Evolutionary conservation across 2,329 filamentous ascomycete genomes (phyloP).

Genomic region (Aaosphaeria arxii): DNA sequence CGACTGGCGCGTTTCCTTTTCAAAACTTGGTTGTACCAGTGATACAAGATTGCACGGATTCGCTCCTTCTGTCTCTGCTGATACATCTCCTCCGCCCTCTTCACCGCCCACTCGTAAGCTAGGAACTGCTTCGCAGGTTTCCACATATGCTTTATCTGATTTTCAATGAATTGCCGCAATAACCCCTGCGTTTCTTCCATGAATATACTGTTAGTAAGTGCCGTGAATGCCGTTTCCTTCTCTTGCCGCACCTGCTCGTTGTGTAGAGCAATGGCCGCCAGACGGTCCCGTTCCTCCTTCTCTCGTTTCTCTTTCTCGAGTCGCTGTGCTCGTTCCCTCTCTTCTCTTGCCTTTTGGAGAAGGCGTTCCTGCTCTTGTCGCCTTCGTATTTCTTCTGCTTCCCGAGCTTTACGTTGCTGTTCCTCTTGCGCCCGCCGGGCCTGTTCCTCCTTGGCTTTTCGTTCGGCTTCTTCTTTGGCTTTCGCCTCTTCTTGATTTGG

Average conservation of each 20-base stretch:
- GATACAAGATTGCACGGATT: neutral
- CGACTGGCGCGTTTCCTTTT: conserved; percentile 22
- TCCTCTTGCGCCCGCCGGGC: conserved; percentile 2
- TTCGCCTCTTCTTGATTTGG: conserved; percentile 1
- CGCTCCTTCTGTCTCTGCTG: neutral
- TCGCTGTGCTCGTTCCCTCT: conserved; percentile 14
- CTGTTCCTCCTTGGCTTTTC: conserved; percentile 1
- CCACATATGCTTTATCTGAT: neutral
- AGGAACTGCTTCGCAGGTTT: neutral
- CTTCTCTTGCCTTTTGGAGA: conserved; percentile 1
- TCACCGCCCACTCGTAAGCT: neutral
- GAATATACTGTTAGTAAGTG: conserved; percentile 38
- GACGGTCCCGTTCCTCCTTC: conserved; percentile 11
- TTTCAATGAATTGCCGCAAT: neutral
- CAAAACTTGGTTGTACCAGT: conserved; percentile 19
- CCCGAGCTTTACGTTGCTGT: conserved; percentile 3
- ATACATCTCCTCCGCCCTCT: neutral
- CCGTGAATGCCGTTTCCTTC: conserved; percentile 16
- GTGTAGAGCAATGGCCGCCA: conserved; percentile 1
- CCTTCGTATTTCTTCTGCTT: conserved; percentile 3
- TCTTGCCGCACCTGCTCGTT: neutral
- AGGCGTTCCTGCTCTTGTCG: conserved; percentile 1
- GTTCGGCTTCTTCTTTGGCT: conserved; percentile 1
- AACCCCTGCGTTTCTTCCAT: conserved; percentile 33
- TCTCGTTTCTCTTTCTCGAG: conserved; percentile 11